These are phyloP conservation scores for Xylariales sp. DNA, from an alignment of 2,329 filamentous ascomycete genomes.

Conservation along the genomic window DNA sequence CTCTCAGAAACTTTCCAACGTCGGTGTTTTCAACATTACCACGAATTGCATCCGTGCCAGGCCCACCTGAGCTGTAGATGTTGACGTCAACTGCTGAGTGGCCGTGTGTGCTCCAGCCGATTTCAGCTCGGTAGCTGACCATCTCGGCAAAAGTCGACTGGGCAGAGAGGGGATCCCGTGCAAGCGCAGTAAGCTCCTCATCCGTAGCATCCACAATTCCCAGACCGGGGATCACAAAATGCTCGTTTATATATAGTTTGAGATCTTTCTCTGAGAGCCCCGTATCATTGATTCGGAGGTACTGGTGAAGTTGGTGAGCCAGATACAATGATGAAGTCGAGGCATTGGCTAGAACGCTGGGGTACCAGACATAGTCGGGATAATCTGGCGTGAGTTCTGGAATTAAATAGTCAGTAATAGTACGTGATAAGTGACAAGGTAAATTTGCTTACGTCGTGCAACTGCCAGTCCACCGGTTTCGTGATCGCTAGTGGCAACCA, in stretches of 20 bases:
- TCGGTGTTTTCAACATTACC: conserved; percentile 97
- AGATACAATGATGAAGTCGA: conserved; percentile 77
- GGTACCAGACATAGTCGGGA: conserved; percentile 72
- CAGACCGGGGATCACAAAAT: conserved; percentile 65
- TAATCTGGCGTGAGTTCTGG: conserved; percentile 46
- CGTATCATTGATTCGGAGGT: conserved; percentile 41
- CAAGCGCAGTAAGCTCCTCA: conserved; percentile 64
- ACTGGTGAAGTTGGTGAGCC: conserved; percentile 53
- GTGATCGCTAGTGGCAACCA: conserved; percentile 91
- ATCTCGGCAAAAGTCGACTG: conserved; percentile 70
- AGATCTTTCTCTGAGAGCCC: conserved; percentile 31
- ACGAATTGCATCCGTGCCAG: conserved; percentile 57
- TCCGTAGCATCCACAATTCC: conserved; percentile 72
- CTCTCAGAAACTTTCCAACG: conserved; percentile 73
- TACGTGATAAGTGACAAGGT: conserved; percentile 14
- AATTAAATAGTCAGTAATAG: conserved; percentile 32
- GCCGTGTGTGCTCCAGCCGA: conserved; percentile 93
- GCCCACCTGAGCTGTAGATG: conserved; percentile 77
- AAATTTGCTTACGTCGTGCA: conserved; percentile 61
- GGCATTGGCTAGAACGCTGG: conserved; percentile 67
- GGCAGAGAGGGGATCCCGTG: conserved; percentile 51
- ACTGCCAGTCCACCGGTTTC: conserved; percentile 87
- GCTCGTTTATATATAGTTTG: conserved; percentile 61
- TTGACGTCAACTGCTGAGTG: conserved; percentile 95
- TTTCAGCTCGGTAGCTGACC: conserved; percentile 79